phyloP scores from a whole-genome alignment of 1,139 yeast species.

The Blastobotrys arbuscula region DNA sequence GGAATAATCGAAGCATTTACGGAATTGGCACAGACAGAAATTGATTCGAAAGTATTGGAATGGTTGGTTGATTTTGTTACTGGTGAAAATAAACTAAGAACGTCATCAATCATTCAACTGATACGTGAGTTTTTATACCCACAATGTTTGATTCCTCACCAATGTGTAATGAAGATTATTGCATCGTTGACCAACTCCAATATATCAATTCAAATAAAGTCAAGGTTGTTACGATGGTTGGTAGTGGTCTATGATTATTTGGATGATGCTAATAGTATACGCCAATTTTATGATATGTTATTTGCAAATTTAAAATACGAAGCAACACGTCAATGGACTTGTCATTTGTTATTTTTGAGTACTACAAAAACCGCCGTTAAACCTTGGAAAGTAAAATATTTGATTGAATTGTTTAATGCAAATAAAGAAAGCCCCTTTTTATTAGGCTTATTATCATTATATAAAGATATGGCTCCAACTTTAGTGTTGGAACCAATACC shows the following conservation, averaged over 20 bases:
- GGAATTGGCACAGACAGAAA: not conserved
- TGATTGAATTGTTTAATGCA: slow-evolving; percentile 33
- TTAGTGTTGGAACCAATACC: slow-evolving; percentile 28
- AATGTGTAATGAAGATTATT: slow-evolving; percentile 28
- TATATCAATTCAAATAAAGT: slow-evolving; percentile 28
- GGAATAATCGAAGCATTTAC: not conserved
- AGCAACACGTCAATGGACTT: slow-evolving; percentile 40
- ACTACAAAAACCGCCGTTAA: slow-evolving; percentile 34
- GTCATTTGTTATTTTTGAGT: slow-evolving; percentile 40
- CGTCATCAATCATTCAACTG: slow-evolving; percentile 16
- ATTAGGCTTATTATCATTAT: slow-evolving; percentile 29
- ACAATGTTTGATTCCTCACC: slow-evolving; percentile 28
- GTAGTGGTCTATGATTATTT: slow-evolving; percentile 33
- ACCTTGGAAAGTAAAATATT: slow-evolving; percentile 35
- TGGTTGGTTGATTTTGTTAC: not conserved
- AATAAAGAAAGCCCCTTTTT: slow-evolving; percentile 35
- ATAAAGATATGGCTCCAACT: slow-evolving; percentile 29
- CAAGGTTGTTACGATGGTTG: slow-evolving; percentile 38
- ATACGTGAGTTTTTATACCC: slow-evolving; percentile 33
- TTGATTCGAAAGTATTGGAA: not conserved
- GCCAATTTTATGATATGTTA: slow-evolving; percentile 35
- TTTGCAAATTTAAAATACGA: slow-evolving; percentile 43
- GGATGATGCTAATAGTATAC: slow-evolving; percentile 27
- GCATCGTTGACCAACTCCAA: slow-evolving; percentile 29
- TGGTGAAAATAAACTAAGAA: slow-evolving; percentile 7